phyloP scores from a whole-genome alignment of 2,329 filamentous ascomycete species.

The Nothophaeocryptopus gaeumannii region DNA sequence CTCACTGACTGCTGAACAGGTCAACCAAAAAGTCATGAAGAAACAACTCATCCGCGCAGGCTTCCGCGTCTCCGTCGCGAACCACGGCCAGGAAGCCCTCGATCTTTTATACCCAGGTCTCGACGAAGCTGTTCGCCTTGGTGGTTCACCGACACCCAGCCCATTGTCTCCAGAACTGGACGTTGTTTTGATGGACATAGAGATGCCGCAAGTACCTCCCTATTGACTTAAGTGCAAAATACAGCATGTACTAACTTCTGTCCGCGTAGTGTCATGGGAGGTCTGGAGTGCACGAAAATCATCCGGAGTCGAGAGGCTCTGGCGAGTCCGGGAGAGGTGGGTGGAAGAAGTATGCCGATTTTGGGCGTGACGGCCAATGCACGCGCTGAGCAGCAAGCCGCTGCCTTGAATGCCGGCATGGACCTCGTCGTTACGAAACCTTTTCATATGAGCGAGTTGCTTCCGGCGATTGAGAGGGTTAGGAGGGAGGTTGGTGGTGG shows the following conservation, averaged over 20 bases:
- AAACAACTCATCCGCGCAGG: conserved; percentile 24
- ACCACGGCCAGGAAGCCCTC: conserved; percentile 31
- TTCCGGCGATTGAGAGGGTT: conserved; percentile 43
- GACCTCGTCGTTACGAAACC: conserved; percentile 50
- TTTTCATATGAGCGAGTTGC: conserved; percentile 42
- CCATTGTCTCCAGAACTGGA: conserved; percentile 7
- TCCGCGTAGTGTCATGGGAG: conserved; percentile 31
- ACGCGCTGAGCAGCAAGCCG: conserved; percentile 55
- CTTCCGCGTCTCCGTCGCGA: conserved; percentile 25
- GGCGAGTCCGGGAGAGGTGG: conserved; percentile 49
- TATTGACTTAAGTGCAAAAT: too few species aligned
- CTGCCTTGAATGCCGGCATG: conserved; percentile 69
- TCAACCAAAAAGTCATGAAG: conserved; percentile 31
- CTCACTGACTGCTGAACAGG: not conserved
- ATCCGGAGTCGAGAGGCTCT: conserved; percentile 23
- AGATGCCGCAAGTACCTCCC: too few species aligned
- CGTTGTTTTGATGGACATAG: conserved; percentile 33
- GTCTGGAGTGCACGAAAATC: conserved; percentile 26
- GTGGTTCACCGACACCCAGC: conserved; percentile 16
- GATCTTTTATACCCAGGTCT: conserved; percentile 5
- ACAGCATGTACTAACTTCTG: too few species aligned
- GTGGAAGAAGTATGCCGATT: conserved; percentile 60
- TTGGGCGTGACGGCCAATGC: conserved; percentile 74
- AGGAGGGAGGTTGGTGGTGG: not conserved
- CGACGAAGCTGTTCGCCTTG: too few species aligned